Base-by-base conservation (phyloP, 805 yeast species). In the Nakazawaea peltata region DNA sequence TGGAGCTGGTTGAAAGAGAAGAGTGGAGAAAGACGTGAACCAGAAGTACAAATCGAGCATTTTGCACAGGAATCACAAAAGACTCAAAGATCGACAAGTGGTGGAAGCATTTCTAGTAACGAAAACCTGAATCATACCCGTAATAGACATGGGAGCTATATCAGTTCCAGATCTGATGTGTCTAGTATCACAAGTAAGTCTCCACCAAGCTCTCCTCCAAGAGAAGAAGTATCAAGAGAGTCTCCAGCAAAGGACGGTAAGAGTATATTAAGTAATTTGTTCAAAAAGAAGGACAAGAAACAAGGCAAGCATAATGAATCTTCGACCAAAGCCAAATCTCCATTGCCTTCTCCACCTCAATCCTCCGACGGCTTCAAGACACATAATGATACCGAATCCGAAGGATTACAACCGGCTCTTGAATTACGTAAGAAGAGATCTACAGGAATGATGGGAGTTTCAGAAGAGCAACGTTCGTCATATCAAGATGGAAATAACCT, bases 71-170 rank as follows among this genome's bases (percentile, higher is more conserved):
- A 13, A 22, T n/a, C n/a, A n/a, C n/a, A n/a, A 15, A 16, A 3
- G 13, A 28, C 28, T 26, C 25, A 34, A 16, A 26, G 36, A 22
- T 27, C 32, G 7, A 13, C 12, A 8, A 25, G 28, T 25, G 15
- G 28, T 4, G 17, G 18, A 12, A 34, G 33, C 14, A 24, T 18
- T 13, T 30, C 33, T 4, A 30, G 33, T 25, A 26, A 13, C 13
- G 38, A 26, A 6, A 16, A 22, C 8, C 30, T 13, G 4, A 39
- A 36, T 19, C 57, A 53, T 34, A 37, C 50, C 6, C 33, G 56
- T 19, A 53, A 51, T 24, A 44, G 57, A 36, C 56, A 53, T 30
- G 56, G 56, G 4, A 44, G 31, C 22, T 17, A 15, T 33, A 25
- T 33, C 31, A 23, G 26, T 26, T 13, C 15, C 17, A 17, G 43